These are phyloP conservation scores for Drechslerella dactyloides DNA, from an alignment of 2,329 filamentous ascomycete species.

Conservation along the genomic window DNA sequence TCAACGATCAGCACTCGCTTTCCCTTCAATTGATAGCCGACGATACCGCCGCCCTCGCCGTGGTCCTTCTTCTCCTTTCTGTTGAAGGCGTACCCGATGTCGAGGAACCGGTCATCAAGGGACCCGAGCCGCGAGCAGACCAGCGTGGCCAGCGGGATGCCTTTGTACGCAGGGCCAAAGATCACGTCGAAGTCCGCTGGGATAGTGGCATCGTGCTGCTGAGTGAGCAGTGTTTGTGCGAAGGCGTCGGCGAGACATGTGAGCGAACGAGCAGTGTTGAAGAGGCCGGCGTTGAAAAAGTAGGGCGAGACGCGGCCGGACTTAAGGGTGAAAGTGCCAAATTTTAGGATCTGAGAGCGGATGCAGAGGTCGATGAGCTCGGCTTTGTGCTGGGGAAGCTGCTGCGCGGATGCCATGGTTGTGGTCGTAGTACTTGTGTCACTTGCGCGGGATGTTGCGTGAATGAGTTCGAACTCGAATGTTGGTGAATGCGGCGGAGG, in stretches of 20 bases:
- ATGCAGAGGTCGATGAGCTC: constrained; percentile 75
- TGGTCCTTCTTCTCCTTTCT: constrained; percentile 96
- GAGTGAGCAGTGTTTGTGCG: constrained; percentile 68
- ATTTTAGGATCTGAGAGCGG: constrained; percentile 73
- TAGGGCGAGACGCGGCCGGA: constrained; percentile 90
- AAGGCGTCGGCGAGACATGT: constrained; percentile 81
- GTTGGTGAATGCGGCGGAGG: neutral
- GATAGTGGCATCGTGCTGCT: constrained; percentile 53
- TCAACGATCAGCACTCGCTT: constrained; percentile 90
- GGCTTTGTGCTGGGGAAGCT: constrained; percentile 71
- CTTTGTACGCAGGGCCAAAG: constrained; percentile 96
- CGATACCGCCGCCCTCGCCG: constrained; percentile 91
- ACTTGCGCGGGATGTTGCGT: too few species aligned
- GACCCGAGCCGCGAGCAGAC: constrained; percentile 77
- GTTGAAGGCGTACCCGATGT: constrained; percentile 86
- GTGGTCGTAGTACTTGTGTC: neutral
- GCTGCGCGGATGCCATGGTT: constrained; percentile 17
- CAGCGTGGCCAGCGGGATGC: constrained; percentile 84
- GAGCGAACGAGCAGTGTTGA: constrained; percentile 80
- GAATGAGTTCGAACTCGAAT: too few species aligned
- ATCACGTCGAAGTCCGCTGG: constrained; percentile 75
- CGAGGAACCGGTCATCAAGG: constrained; percentile 70
- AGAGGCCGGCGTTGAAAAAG: constrained; percentile 95
- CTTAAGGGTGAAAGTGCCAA: constrained; percentile 87
- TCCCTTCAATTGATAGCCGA: constrained; percentile 82